Conservation (phyloP, 2,329 filamentous ascomycete genomes). For the Fusarium coffeatum region DNA sequence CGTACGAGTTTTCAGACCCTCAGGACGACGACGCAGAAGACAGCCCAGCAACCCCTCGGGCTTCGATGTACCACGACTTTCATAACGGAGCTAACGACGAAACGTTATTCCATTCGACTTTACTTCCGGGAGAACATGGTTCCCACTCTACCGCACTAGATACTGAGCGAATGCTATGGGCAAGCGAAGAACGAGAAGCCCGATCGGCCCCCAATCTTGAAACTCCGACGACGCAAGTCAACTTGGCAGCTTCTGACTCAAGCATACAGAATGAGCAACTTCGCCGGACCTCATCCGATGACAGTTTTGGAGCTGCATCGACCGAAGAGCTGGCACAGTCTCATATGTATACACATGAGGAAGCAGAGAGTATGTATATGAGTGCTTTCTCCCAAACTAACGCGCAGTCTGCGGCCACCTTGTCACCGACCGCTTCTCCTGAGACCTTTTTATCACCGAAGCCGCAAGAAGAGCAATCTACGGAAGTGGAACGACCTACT, state of each 20-base stretch:
- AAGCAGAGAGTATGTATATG: slow-evolving; percentile 90
- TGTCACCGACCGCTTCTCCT: slow-evolving; percentile 19
- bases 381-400: slow-evolving; percentile 70
- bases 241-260: slow-evolving; percentile 3
- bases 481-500: background rate
- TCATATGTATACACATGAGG: slow-evolving; percentile 79
- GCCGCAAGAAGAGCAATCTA: background rate
- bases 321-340: slow-evolving; percentile 70
- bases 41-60: slow-evolving; percentile 64
- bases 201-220: slow-evolving; percentile 38
- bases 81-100: slow-evolving; percentile 44
- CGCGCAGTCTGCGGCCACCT: slow-evolving; percentile 38
- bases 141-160: slow-evolving; percentile 37
- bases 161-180: slow-evolving; percentile 37
- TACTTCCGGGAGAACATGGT: slow-evolving; percentile 24
- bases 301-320: slow-evolving; percentile 29
- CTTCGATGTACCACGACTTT: slow-evolving; percentile 59
- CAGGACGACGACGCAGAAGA: slow-evolving; percentile 54
- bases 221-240: slow-evolving; percentile 35
- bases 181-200: slow-evolving; percentile 33
- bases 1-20: slow-evolving; percentile 61
- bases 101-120: slow-evolving; percentile 48
- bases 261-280: slow-evolving; percentile 21
- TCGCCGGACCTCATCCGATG: slow-evolving; percentile 26
- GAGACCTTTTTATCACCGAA: slow-evolving; percentile 8